Evolutionary conservation across 352 stramenopile genomes (phyloP).

Genomic region (Elongisporangium anandrum): DNA sequence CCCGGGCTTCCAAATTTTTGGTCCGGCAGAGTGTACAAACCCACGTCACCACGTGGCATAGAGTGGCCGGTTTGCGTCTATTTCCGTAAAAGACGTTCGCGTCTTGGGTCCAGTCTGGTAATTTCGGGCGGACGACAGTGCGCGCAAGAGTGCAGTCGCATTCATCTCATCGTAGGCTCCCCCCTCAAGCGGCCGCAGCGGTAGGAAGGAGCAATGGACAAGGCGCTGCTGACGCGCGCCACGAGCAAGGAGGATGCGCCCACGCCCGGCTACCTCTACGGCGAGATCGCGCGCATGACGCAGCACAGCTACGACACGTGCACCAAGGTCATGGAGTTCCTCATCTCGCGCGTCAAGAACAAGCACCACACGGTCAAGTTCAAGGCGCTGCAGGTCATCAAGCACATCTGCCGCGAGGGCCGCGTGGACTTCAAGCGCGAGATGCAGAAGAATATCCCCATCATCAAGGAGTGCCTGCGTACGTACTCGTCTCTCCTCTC

Average conservation of each 20-base stretch:
- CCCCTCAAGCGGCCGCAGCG: neutral
- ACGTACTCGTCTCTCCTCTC: slow-evolving; percentile 10
- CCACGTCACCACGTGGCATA: neutral
- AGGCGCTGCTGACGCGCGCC: slow-evolving; percentile 88
- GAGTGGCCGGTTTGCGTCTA: neutral
- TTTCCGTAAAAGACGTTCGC: neutral
- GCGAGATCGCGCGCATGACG: slow-evolving; percentile 94
- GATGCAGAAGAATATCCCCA: slow-evolving; percentile 88
- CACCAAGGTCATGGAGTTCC: slow-evolving; percentile 86
- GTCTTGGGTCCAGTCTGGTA: neutral
- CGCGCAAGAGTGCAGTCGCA: slow-evolving; percentile 1
- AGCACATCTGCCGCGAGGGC: slow-evolving; percentile 88
- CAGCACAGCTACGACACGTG: slow-evolving; percentile 89
- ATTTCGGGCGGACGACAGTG: neutral
- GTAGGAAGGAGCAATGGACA: slow-evolving; percentile 77
- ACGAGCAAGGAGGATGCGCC: slow-evolving; percentile 93
- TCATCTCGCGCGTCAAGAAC: slow-evolving; percentile 91
- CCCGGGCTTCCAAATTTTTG: neutral
- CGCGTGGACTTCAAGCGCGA: slow-evolving; percentile 89
- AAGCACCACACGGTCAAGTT: slow-evolving; percentile 95
- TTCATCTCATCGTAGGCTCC: neutral
- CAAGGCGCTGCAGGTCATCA: slow-evolving; percentile 93
- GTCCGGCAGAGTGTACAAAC: neutral
- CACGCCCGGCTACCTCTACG: slow-evolving; percentile 95
- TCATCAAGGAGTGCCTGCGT: slow-evolving; percentile 92